Conservation (phyloP, 2,329 filamentous ascomycete genomes). For the Ascochyta rabiei region DNA sequence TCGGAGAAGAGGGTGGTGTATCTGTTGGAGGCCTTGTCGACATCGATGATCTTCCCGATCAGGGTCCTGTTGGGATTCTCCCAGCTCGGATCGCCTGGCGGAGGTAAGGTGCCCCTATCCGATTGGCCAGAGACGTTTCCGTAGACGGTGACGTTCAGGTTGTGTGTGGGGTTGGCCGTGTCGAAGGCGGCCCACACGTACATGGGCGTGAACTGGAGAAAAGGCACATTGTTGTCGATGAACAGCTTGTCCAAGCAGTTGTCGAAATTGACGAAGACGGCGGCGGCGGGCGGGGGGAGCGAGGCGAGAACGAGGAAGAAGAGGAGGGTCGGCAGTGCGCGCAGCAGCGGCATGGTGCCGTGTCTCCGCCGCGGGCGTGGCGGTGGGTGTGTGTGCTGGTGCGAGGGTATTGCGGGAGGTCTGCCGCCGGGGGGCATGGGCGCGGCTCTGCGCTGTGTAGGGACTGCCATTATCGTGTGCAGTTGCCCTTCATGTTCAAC, state of each 20-base stretch:
- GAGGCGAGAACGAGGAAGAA: slow-evolving; percentile 32
- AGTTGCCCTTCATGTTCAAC: slow-evolving; percentile 39
- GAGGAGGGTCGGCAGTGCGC: slow-evolving; percentile 27
- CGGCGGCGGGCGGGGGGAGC: slow-evolving; percentile 35
- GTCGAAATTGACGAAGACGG: slow-evolving; percentile 74
- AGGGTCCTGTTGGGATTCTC: slow-evolving; percentile 60
- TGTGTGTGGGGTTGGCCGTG: slow-evolving; percentile 63
- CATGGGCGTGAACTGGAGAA: slow-evolving; percentile 80
- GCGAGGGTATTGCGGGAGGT: slow-evolving; percentile 31
- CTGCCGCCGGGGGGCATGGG: slow-evolving; percentile 15
- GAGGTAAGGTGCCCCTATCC: slow-evolving; percentile 63
- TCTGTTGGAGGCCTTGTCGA: slow-evolving; percentile 63
- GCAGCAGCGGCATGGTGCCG: slow-evolving; percentile 10
- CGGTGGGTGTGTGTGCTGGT: slow-evolving; percentile 38
- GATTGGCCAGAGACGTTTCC: slow-evolving; percentile 86
- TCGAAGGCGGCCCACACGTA: slow-evolving; percentile 78
- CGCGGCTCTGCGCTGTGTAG: slow-evolving; percentile 19
- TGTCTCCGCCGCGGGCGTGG: slow-evolving; percentile 40
- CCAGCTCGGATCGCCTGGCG: slow-evolving; percentile 63
- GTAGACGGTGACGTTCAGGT: slow-evolving; percentile 79
- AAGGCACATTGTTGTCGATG: slow-evolving; percentile 63
- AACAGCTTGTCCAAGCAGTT: slow-evolving; percentile 73
- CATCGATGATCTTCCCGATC: slow-evolving; percentile 77
- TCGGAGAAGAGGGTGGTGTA: slow-evolving; percentile 75
- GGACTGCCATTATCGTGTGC: slow-evolving; percentile 34